Base-by-base conservation (phyloP, 2,329 filamentous ascomycete species). In the Trichoderma koningii region DNA sequence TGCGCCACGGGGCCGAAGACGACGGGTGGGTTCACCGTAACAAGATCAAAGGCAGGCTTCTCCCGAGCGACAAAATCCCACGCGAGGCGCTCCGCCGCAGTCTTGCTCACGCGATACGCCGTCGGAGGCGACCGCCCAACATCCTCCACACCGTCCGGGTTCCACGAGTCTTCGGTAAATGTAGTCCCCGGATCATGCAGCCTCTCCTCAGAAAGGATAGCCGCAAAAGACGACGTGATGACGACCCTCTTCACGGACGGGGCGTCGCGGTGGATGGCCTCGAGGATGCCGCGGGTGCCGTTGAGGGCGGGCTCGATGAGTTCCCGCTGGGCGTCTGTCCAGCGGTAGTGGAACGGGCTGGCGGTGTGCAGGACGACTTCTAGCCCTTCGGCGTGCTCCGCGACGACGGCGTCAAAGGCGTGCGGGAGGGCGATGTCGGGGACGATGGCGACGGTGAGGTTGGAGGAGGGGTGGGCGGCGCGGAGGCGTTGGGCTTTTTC, bases 391-490 rank as follows among this genome's bases (percentile, higher is more conserved):
- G 73, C 78, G 74, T 79, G 75, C 5, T 64, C 26, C 3, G 53
- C 45, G 67, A 83, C 79, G 1, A 84, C 86, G 70, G 87, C 81
- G 71, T 91, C 87, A 73, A 96, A 96, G 65, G 92, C 92, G 63
- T 83, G 83, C 50, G 87, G 83, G 71, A 87, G 76, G 3, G 91
- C 90, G 69, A 96, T 90, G 73, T 96, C 92, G 19, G 89, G 86
- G 26, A 96, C 91, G 70, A 95, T 87, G 63, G 75, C 78, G 14
- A 83, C 77, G 38, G 76, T 71, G 19, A 87, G 81, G 38, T 78
- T 77, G 2, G 81, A 77, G 72, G 85, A 79, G 10, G 83, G 80
- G 59, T 78, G 55, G 17, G 63, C 55, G 23, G 34, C 76, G 53
- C 80, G 80, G 67, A 87, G 82, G 69, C 79, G 79, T 51, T 78